A percentile compares a stretch with the other conserved stretches of the same genome.
phyloP scores from a whole-genome alignment of 1,284 basidiomycete genomes.

The Amylostereum areolatum region DNA sequence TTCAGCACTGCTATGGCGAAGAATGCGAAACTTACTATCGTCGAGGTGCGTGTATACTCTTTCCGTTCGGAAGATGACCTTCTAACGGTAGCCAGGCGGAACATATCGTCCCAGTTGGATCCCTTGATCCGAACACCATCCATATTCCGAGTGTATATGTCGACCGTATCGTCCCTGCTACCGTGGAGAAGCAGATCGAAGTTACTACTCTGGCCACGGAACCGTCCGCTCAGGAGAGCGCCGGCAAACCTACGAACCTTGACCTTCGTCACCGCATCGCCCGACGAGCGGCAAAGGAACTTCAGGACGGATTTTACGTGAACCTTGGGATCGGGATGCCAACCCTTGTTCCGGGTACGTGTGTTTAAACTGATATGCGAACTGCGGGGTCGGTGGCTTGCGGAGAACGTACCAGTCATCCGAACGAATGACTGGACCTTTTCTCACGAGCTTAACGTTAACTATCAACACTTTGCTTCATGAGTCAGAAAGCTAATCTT shows the following conservation, averaged over 20 bases:
- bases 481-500: too few species aligned
- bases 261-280: slow-evolving; percentile 70
- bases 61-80: not conserved
- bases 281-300: slow-evolving; percentile 83
- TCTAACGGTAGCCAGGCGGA: slow-evolving; percentile 56
- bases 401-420: too few species aligned
- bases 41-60: slow-evolving; percentile 57
- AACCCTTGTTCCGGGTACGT: slow-evolving; percentile 87
- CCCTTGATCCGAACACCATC: slow-evolving; percentile 78
- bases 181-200: slow-evolving; percentile 77
- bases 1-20: slow-evolving; percentile 85
- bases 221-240: slow-evolving; percentile 17
- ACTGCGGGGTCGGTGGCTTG: not conserved
- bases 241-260: slow-evolving; percentile 47
- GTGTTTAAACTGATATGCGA: slow-evolving; percentile 21
- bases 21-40: slow-evolving; percentile 87
- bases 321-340: slow-evolving; percentile 83
- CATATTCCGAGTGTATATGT: slow-evolving; percentile 87
- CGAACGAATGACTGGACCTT: too few species aligned
- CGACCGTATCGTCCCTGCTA: slow-evolving; percentile 80
- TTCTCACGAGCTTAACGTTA: too few species aligned
- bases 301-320: slow-evolving; percentile 84
- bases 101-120: slow-evolving; percentile 84
- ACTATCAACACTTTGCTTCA: too few species aligned
- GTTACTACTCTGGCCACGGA: slow-evolving; percentile 59